Base-by-base conservation (phyloP, 2,329 filamentous ascomycete genomes). In the Sporothrix globosa region DNA sequence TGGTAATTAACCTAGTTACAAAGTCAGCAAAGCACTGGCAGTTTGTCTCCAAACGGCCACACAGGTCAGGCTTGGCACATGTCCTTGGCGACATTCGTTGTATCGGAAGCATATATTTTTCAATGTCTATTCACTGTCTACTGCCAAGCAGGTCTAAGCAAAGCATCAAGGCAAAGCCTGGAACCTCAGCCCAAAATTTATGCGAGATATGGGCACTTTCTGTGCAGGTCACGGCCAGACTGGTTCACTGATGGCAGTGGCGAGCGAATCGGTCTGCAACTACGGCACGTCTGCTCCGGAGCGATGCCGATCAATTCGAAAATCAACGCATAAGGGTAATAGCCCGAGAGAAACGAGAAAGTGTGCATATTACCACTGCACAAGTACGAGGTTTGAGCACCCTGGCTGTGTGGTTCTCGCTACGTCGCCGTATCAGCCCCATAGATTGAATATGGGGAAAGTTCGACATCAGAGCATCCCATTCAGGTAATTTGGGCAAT, bases 231-330 rank as follows among this genome's bases (percentile, higher is more conserved):
- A 60, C 19, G 34, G 34, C 10, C 19, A 61, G 56, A 14, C 30
- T 34, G 30, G 44, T 39, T 14, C 54, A 58, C 30, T 7, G 54
- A 58, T 39, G 2, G 4, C 30, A n/a, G 56, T 44, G 56, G 34
- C 56, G 39, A 44, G n/a, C 56, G n/a, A 44, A 44, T 24, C n/a
- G n/a, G 30, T 24, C 56, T 61, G 34, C 34, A 34, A 34, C 34
- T 34, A 34, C 9, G 34, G 56, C 53, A 30, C 30, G 52, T 27
- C 34, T 41, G 56, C 19, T 21, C 9, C 56, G 34, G 56, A 11
- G 34, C 34, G n/a, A 11, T 60, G 56, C 34, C 56, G 56, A 60
- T 44, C 56, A 60, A 60, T 60, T 60, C 10, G 19, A 60, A 39
- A 60, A 21, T 7, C 54, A 21, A 19, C 30, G 27, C 53, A 56